Base-by-base conservation (phyloP, 108 stramenopile genomes). In the Cyclotella sp. region DNA sequence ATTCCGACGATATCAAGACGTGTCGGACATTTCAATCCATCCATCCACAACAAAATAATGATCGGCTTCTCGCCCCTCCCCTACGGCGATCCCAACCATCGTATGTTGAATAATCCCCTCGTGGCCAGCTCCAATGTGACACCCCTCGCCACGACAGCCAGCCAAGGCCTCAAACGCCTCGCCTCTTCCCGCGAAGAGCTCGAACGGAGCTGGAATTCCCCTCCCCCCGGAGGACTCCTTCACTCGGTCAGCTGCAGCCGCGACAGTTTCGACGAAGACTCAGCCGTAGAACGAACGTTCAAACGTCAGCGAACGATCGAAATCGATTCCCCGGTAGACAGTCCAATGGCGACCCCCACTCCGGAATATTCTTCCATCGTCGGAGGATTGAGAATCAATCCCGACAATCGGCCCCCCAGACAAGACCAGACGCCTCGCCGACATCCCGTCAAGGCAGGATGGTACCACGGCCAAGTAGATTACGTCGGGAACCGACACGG, bases 111-210 rank as follows among this genome's bases (percentile, higher is more conserved):
- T 6, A 1, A 2, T 7, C n/a, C 15, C 15, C 21, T 16, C 15
- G 24, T 26, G 9, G 15, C 15, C 58, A 26, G 13, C 21, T 13
- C 58, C 58, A 5, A 27, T 8, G 5, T 11, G 18, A 3, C 27
- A 15, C 27, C 14, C 15, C 1, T 60, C 3, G 58, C 21, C 1
- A 27, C 58, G 3, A 60, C 15, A 11, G 13, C 22, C 26, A 15
- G 9, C 21, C 22, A 46, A 16, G 60, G 61, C 18, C 64, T 43
- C 54, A 75, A 75, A 61, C 73, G 73, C 54, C 70, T 72, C 19
- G 70, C 78, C 9, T 63, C 45, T 47, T 73, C 70, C 53, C 71
- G 78, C 39, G 78, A 79, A 53, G 78, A 79, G 18, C 59, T 79
- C 22, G 78, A 79, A 53, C 58, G 53, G 12, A 65, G 70, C 58